Conservation (phyloP, 768 basidiomycete species). For the Mycena floridula region DNA sequence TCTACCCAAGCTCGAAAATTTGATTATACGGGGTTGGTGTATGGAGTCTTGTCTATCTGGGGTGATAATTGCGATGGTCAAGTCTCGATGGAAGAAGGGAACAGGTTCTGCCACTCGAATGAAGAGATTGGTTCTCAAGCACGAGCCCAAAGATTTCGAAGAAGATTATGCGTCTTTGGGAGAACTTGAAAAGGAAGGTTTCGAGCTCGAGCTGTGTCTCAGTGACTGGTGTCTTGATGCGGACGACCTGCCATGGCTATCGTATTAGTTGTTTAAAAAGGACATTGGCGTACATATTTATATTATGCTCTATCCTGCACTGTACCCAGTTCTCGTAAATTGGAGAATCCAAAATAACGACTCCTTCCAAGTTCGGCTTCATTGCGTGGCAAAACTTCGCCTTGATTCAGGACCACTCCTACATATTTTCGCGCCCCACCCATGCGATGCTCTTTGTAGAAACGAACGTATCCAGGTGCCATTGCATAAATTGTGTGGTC, state of each 20-base stretch:
- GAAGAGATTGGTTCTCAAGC: slow-evolving; percentile 21
- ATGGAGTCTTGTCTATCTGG: slow-evolving; percentile 22
- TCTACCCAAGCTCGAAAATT: slow-evolving; percentile 21
- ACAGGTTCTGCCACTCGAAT: slow-evolving; percentile 17
- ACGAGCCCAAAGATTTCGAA: slow-evolving; percentile 25
- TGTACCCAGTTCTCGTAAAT: too few species aligned
- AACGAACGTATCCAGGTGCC: slow-evolving; percentile 88
- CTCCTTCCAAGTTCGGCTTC: slow-evolving; percentile 70
- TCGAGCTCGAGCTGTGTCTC: slow-evolving; percentile 17
- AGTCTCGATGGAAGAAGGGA: slow-evolving; percentile 25
- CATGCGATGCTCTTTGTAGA: slow-evolving; percentile 81
- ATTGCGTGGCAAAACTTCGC: slow-evolving; percentile 84
- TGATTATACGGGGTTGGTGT: slow-evolving; percentile 22
- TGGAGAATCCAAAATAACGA: slow-evolving; percentile 75
- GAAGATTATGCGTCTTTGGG: slow-evolving; percentile 22
- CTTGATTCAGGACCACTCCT: slow-evolving; percentile 77
- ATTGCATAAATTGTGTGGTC: slow-evolving; percentile 94
- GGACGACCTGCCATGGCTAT: background rate
- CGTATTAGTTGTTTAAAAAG: background rate
- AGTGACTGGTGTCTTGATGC: background rate
- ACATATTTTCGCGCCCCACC: slow-evolving; percentile 71
- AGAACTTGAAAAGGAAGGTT: slow-evolving; percentile 25
- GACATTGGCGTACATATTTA: too few species aligned
- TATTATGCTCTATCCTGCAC: background rate
- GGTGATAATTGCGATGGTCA: slow-evolving; percentile 27